Percentiles rank a stretch among this genome's conserved stretches.
These are phyloP conservation scores for Aureobasidium subglaciale DNA, from an alignment of 2,329 filamentous ascomycete genomes.

Conservation along the genomic window DNA sequence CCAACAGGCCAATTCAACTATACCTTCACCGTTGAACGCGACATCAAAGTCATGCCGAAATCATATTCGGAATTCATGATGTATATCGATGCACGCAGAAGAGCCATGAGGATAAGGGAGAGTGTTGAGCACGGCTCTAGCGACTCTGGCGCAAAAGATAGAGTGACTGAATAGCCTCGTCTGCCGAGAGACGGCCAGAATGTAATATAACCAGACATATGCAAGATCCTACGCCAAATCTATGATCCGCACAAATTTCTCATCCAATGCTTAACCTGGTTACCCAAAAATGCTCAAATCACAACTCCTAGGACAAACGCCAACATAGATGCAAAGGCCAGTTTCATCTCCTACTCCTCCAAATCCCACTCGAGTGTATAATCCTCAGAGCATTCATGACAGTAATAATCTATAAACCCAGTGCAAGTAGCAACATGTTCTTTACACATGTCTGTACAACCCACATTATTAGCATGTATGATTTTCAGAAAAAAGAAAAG, in stretches of 20 bases:
- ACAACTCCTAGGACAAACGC: not conserved
- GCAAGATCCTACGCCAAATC: not conserved
- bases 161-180: conserved; percentile 25
- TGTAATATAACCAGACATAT: not conserved
- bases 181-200: not conserved
- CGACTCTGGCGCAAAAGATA: conserved; percentile 24
- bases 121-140: conserved; percentile 29
- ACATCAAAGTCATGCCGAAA: conserved; percentile 59
- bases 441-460: conserved; percentile 34
- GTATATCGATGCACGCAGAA: conserved; percentile 54
- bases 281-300: not conserved
- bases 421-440: conserved; percentile 28
- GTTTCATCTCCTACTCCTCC: conserved; percentile 28
- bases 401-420: conserved; percentile 40
- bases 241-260: not conserved
- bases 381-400: conserved; percentile 38
- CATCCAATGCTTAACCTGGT: not conserved
- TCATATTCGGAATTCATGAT: conserved; percentile 59
- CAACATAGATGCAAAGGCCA: not conserved
- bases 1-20: conserved; percentile 71
- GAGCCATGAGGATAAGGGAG: conserved; percentile 46
- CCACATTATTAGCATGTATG: no score
- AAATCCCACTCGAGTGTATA: conserved; percentile 36
- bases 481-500: no score
- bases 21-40: conserved; percentile 59